A percentile compares a stretch with the other conserved stretches of the same genome.
phyloP scores from a whole-genome alignment of 495 filamentous ascomycete species.

The Aspergillus taichungensis region DNA sequence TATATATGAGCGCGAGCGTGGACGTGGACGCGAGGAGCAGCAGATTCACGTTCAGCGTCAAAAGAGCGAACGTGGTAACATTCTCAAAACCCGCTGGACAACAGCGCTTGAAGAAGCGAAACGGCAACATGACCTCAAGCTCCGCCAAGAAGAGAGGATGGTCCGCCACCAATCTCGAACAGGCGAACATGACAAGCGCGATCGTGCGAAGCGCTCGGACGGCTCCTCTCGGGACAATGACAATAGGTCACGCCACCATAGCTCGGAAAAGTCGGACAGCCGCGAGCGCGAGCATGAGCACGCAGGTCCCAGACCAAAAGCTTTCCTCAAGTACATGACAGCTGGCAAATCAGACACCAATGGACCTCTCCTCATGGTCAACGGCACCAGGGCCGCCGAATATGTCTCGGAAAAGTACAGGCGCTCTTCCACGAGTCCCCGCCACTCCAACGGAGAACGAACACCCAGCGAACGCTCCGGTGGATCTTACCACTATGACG shows the following conservation, averaged over 20 bases:
- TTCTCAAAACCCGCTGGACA: too few species aligned
- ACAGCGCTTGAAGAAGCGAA: too few species aligned
- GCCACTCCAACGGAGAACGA: constrained; percentile 22
- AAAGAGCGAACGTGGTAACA: too few species aligned
- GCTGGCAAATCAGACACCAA: constrained; percentile 29
- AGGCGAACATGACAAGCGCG: neutral
- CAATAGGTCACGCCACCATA: constrained; percentile 17
- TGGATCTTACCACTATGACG: constrained; percentile 16
- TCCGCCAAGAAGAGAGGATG: too few species aligned
- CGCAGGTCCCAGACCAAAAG: constrained; percentile 18
- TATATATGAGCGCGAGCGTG: neutral
- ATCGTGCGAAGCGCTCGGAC: constrained; percentile 6
- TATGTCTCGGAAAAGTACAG: constrained; percentile 18
- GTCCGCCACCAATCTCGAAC: too few species aligned
- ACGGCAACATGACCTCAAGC: too few species aligned
- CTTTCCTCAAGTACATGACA: constrained; percentile 34
- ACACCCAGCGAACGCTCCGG: constrained; percentile 21
- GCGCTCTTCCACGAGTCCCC: constrained; percentile 23
- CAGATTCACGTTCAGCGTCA: too few species aligned
- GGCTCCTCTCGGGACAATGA: constrained; percentile 13
- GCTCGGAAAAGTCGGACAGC: constrained; percentile 22
- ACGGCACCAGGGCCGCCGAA: constrained; percentile 23
- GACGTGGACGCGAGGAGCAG: too few species aligned
- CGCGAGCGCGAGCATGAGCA: constrained; percentile 11
- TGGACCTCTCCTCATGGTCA: constrained; percentile 27